Conservation (phyloP, 2,329 filamentous ascomycete species). For the Neopestalotiopsis clavispora region DNA sequence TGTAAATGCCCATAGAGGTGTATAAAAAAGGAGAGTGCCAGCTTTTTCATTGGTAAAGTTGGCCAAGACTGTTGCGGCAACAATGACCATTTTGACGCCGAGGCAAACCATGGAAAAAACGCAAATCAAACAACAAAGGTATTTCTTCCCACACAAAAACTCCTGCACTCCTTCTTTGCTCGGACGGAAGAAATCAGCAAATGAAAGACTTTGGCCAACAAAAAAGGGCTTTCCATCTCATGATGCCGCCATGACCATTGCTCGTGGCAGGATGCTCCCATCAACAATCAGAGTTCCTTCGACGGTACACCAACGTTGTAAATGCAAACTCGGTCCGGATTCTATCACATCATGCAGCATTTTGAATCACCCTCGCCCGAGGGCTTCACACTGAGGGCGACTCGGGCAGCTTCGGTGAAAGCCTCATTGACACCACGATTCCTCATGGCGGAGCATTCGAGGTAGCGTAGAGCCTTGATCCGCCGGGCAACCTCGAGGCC, state of each 20-base stretch:
- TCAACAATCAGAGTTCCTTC: neutral
- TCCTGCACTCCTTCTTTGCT: conserved; percentile 10
- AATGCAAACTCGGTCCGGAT: neutral
- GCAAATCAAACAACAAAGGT: conserved; percentile 2
- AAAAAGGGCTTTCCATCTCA: neutral
- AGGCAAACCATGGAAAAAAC: neutral
- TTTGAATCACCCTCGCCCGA: conserved; percentile 63
- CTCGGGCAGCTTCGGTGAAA: conserved; percentile 95
- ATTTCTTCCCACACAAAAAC: conserved; percentile 9
- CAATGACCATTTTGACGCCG: conserved; percentile 1
- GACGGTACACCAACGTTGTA: neutral
- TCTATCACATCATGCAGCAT: conserved; percentile 62
- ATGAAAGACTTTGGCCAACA: neutral
- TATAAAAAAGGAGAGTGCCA: neutral
- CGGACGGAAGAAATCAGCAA: neutral
- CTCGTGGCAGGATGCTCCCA: neutral
- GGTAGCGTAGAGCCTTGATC: conserved; percentile 91
- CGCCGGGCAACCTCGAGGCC: conserved; percentile 89
- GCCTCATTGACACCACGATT: conserved; percentile 98
- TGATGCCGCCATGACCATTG: neutral
- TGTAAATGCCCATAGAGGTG: neutral
- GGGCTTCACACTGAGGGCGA: conserved; percentile 78
- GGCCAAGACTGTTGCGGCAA: neutral
- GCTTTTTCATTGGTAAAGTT: neutral
- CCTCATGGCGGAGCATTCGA: conserved; percentile 98